Base-by-base conservation (phyloP, 2,329 filamentous ascomycete species). In the Aureobasidium sp. region DNA sequence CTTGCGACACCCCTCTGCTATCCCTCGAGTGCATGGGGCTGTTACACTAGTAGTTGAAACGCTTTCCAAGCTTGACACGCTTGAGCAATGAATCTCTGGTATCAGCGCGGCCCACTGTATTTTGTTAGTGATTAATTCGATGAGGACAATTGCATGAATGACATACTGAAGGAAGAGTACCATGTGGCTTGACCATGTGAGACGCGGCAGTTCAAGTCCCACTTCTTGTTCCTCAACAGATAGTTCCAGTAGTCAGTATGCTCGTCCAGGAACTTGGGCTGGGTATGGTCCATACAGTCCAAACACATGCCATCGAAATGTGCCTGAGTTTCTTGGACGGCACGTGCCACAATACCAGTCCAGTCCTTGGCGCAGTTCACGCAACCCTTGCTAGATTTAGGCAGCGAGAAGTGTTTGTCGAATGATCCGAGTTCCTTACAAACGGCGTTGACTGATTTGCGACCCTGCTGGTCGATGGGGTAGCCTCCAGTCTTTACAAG, bases 251-350 rank as follows among this genome's bases (percentile, higher is more conserved):
- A 70, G 24, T 70, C 68, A 1, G 55, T 50, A 36, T 71, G 64
- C 1, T 51, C 17, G 56, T 63, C 63, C 53, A 64, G 9, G 63
- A 59, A 59, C 32, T 48, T 59, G 5, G 61, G 48, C 37, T 63
- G 64, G 32, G 64, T 66, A 3, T 50, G 41, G 32, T 68, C 60
- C 68, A 71, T 72, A 63, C 72, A 72, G 32, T 73, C 70, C 5
- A 74, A 56, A 39, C 72, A 74, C 27, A 73, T 44, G 4, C 72
- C 72, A 15, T 73, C 63, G 53, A 74, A 74, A 56, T 66, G 63
- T 10, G 36, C n/a, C 43, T 17, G 3, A 13, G n/a, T 20, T 2
- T 15, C 17, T 1, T 5, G 4, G 12, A 48, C 15, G 13, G 51
- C 51, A 8, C 5, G 13, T 20, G 24, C 26, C 26, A 56, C 53